phyloP scores from a whole-genome alignment of 805 yeast genomes.

The Candida patagonica region DNA sequence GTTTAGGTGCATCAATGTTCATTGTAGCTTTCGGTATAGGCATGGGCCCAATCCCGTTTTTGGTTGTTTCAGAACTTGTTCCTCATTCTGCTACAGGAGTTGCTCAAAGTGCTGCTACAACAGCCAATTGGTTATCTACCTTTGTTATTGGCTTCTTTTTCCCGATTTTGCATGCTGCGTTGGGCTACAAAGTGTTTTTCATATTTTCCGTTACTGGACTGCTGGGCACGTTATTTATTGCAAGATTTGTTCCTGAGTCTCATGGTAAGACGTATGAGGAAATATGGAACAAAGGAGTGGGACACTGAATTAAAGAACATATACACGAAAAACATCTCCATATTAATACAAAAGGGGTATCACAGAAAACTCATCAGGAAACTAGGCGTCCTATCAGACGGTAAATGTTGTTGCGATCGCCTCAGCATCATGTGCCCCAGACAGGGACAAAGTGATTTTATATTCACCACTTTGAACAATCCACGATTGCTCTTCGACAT shows the following conservation, averaged over 20 bases:
- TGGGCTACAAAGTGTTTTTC: constrained; percentile 76
- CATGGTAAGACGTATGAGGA: constrained; percentile 56
- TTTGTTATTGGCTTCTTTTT: constrained; percentile 66
- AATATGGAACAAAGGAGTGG: too few relatives aligned
- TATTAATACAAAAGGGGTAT: too few relatives aligned
- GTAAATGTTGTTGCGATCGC: neutral
- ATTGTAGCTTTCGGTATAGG: constrained; percentile 87
- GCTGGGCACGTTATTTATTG: constrained; percentile 34
- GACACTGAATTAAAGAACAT: too few relatives aligned
- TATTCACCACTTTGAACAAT: constrained; percentile 47
- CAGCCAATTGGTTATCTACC: constrained; percentile 86
- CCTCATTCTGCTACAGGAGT: constrained; percentile 68
- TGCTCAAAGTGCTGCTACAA: constrained; percentile 90
- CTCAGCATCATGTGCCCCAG: neutral
- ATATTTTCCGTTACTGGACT: constrained; percentile 36
- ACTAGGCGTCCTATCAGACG: too few relatives aligned
- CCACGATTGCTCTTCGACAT: constrained; percentile 47
- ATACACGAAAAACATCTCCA: too few relatives aligned
- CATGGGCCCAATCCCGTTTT: constrained; percentile 90
- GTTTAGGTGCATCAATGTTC: constrained; percentile 54
- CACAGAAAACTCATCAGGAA: too few relatives aligned
- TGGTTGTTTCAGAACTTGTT: constrained; percentile 81
- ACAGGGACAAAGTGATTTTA: constrained; percentile 25
- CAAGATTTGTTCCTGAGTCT: constrained; percentile 59
- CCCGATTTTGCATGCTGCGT: constrained; percentile 53